These are phyloP conservation scores for Strobilomyces echinocephalus DNA, from an alignment of 768 basidiomycete species.

Conservation along the genomic window DNA sequence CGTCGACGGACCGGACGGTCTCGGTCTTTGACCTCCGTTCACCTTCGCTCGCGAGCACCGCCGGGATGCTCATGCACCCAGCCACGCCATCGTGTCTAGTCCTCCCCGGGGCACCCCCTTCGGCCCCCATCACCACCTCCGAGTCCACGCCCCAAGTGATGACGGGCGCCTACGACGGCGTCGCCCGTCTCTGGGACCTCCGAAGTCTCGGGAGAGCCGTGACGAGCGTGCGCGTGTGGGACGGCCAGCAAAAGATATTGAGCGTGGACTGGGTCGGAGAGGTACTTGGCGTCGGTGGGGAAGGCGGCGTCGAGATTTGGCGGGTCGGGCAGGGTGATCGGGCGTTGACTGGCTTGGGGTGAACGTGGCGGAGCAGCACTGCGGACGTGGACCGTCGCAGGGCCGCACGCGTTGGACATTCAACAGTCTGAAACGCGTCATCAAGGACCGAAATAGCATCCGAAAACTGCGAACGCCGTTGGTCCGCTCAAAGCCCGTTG, in stretches of 20 bases:
- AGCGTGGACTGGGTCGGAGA: slow-evolving; percentile 55
- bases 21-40: slow-evolving; percentile 65
- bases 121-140: neutral
- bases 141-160: slow-evolving; percentile 44
- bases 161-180: slow-evolving; percentile 74
- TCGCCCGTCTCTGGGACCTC: slow-evolving; percentile 74
- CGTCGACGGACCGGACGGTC: slow-evolving; percentile 72
- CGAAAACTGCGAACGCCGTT: too few relatives aligned
- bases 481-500: too few relatives aligned
- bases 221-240: slow-evolving; percentile 59
- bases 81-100: slow-evolving; percentile 65
- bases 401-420: neutral
- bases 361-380: too few relatives aligned
- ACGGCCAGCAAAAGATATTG: slow-evolving; percentile 52
- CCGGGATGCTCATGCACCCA: slow-evolving; percentile 51
- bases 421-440: neutral
- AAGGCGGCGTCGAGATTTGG: slow-evolving; percentile 65
- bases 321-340: slow-evolving; percentile 37
- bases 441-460: neutral
- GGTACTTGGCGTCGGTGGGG: slow-evolving; percentile 55
- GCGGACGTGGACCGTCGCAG: neutral
- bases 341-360: slow-evolving; percentile 2
- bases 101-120: slow-evolving; percentile 2
- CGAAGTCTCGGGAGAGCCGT: slow-evolving; percentile 63
- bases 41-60: slow-evolving; percentile 33